phyloP scores from a whole-genome alignment of 495 filamentous ascomycete genomes.

The Hypoxylon fuscum region DNA sequence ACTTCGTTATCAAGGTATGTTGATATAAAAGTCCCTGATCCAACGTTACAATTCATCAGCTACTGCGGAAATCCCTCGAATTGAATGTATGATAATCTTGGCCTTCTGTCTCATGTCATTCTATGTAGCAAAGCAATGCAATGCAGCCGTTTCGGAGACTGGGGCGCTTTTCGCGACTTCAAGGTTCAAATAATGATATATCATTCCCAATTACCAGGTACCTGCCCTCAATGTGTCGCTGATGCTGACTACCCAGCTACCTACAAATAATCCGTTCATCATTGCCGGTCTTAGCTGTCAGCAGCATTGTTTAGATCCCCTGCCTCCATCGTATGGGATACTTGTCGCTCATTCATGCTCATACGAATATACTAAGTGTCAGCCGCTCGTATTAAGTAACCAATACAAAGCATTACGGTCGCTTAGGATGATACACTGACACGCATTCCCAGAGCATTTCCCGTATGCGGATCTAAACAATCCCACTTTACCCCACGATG shows the following conservation, averaged over 20 bases:
- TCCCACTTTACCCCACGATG: conserved; percentile 41
- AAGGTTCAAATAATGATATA: conserved; percentile 30
- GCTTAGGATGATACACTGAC: no score
- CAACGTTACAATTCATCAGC: conserved; percentile 10
- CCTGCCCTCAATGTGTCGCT: conserved; percentile 2
- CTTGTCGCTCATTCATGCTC: neutral
- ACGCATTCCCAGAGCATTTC: neutral
- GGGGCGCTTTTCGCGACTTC: conserved; percentile 7
- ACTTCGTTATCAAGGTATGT: no score
- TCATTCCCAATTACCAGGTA: conserved; percentile 39
- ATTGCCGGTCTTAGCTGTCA: conserved; percentile 21
- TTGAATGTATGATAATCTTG: no score
- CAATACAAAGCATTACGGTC: conserved; percentile 3
- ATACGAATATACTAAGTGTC: neutral
- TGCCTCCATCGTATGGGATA: conserved; percentile 20
- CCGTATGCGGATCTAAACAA: conserved; percentile 19
- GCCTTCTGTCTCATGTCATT: conserved; percentile 15
- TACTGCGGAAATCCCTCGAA: no score
- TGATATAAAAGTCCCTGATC: neutral
- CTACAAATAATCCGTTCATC: conserved; percentile 8
- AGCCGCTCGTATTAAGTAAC: conserved; percentile 1
- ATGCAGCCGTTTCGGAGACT: conserved; percentile 6
- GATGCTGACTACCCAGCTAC: neutral
- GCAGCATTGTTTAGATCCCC: conserved; percentile 4
- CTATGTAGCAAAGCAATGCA: conserved; percentile 10